These are phyloP conservation scores for Saccharomycopsis sp. DNA, from an alignment of 805 yeast genomes.

Conservation along the genomic window DNA sequence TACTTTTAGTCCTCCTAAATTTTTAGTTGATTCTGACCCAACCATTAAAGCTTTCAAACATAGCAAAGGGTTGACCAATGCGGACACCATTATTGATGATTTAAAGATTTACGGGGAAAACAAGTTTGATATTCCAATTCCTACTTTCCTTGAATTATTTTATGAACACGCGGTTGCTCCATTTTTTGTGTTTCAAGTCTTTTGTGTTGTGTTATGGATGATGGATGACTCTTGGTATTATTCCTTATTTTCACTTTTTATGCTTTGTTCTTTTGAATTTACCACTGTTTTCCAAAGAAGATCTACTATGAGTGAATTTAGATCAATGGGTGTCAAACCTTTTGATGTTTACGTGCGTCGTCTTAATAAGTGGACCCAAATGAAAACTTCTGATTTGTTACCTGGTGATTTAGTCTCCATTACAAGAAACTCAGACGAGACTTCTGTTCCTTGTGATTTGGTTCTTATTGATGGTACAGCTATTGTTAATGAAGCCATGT, in stretches of 20 bases:
- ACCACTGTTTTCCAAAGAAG: slow-evolving; percentile 95
- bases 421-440: slow-evolving; percentile 80
- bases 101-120: slow-evolving; percentile 69
- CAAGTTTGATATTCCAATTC: slow-evolving; percentile 89
- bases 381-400: slow-evolving; percentile 63
- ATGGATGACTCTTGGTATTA: slow-evolving; percentile 97
- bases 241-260: slow-evolving; percentile 81
- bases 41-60: slow-evolving; percentile 40
- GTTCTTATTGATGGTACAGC: slow-evolving; percentile 81
- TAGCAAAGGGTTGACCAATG: slow-evolving; percentile 25
- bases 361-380: slow-evolving; percentile 54
- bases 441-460: slow-evolving; percentile 91
- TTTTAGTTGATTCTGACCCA: slow-evolving; percentile 50
- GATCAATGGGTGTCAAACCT: slow-evolving; percentile 95
- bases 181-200: slow-evolving; percentile 90
- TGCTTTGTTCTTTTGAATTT: slow-evolving; percentile 87
- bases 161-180: slow-evolving; percentile 98
- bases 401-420: slow-evolving; percentile 91
- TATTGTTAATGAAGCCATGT: slow-evolving; percentile 97
- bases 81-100: slow-evolving; percentile 27
- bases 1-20: slow-evolving; percentile 73
- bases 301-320: slow-evolving; percentile 88
- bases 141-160: slow-evolving; percentile 82
- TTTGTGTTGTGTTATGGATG: slow-evolving; percentile 91
- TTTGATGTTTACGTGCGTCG: slow-evolving; percentile 68